Base-by-base conservation (phyloP, 306 rosid species). In the Acacia confusa region DNA sequence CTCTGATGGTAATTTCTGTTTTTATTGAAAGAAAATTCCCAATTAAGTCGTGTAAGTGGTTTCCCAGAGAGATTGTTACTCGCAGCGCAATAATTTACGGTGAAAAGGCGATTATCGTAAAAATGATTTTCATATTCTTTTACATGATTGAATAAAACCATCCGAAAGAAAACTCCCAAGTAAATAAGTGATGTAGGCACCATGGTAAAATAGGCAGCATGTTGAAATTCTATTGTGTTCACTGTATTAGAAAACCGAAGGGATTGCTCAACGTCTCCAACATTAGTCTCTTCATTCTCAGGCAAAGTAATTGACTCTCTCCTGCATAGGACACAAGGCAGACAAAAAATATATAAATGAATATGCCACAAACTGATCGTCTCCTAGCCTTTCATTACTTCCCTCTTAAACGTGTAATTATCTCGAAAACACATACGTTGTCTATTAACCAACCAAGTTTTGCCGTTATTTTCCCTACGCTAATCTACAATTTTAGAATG, bases 221-320 rank as follows among this genome's bases (percentile, higher is more conserved):
- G 92, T 63, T 88, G 93, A 75, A 90, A 87, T 38, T 83, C 80
- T 84, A 34, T 85, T 78, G 87, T 40, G 82, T 87, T 43, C 38
- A 78, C 64, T 53, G 84, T 40, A 79, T 78, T 73, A 67, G 92
- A 77, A 69, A 81, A 85, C 77, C 76, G 79, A 81, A 61, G 85
- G 64, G 89, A 79, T 74, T 84, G 90, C 75, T 92, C 95, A 40
- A 85, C 70, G 17, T 88, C 92, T 52, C 71, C 92, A 73, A 79
- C 4, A 34, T 89, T 90, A 6, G 77, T 55, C 24, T 85, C 89
- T 66, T 76, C 69, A 16, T 79, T 88, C 72, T 88, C 93, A 32
- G 95, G 91, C 74, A 89, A 50, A 74, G 96, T 93, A 28, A 93
- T 81, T 4, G 93, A 87, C 79, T 88, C 90, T 83, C 82, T 90